Conservation (phyloP, 352 stramenopile genomes). For the Pythium monospermum region DNA sequence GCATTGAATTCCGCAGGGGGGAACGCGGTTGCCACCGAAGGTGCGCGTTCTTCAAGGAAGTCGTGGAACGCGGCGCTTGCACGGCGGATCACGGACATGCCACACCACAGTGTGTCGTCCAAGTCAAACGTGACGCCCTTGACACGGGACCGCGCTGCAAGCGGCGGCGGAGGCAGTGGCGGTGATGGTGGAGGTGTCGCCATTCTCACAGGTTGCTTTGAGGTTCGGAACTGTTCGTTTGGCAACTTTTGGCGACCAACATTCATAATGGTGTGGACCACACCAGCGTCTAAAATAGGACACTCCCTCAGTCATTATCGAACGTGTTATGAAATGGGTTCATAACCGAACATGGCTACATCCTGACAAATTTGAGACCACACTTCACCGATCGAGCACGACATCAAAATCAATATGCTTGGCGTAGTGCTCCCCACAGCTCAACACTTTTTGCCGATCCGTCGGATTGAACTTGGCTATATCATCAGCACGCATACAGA, state of each 20-base stretch:
- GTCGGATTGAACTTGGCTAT: slow-evolving; percentile 86
- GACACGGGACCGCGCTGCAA: slow-evolving; percentile 15
- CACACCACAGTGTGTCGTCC: slow-evolving; percentile 77
- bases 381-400: slow-evolving; percentile 39
- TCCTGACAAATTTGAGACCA: too few relatives aligned
- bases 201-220: too few relatives aligned
- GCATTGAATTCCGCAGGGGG: slow-evolving; percentile 37
- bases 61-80: slow-evolving; percentile 47
- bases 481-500: background rate
- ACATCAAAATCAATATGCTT: slow-evolving; percentile 79
- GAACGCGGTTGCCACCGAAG: slow-evolving; percentile 32
- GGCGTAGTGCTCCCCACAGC: slow-evolving; percentile 83
- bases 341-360: too few relatives aligned
- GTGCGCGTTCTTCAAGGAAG: slow-evolving; percentile 29
- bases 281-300: too few relatives aligned
- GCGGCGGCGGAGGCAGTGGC: background rate
- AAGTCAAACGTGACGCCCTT: slow-evolving; percentile 70
- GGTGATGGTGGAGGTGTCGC: too few relatives aligned
- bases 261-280: too few relatives aligned
- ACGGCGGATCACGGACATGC: slow-evolving; percentile 39
- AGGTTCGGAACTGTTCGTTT: slow-evolving; percentile 4
- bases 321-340: too few relatives aligned
- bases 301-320: too few relatives aligned
- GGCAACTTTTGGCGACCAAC: background rate
- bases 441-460: slow-evolving; percentile 71